A percentile compares a stretch with the other conserved stretches of the same genome.
Conservation (phyloP, 2,329 filamentous ascomycete species). For the Pyrenochaeta sp. region DNA sequence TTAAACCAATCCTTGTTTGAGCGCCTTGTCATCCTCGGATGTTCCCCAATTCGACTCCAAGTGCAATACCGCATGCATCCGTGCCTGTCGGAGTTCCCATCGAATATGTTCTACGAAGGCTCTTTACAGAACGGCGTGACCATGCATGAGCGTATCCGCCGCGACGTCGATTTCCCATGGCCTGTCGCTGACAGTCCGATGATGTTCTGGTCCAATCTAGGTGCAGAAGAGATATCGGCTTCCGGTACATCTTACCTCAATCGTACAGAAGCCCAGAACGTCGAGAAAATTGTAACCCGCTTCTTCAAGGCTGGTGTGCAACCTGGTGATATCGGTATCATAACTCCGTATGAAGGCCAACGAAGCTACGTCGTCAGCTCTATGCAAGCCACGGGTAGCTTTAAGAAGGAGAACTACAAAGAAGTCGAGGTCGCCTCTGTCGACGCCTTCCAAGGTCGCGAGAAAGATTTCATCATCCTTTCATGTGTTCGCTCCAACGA, state of each 20-base stretch:
- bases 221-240: conserved; percentile 96
- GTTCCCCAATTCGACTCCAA: conserved; percentile 89
- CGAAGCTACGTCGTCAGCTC: conserved; percentile 98
- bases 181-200: conserved; percentile 92
- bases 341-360: conserved; percentile 98
- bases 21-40: conserved; percentile 89
- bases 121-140: conserved; percentile 96
- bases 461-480: conserved; percentile 98
- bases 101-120: conserved; percentile 99
- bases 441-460: conserved; percentile 97
- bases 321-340: conserved; percentile 92
- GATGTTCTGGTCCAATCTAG: conserved; percentile 99
- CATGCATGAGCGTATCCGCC: conserved; percentile 83
- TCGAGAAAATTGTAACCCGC: conserved; percentile 97
- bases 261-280: conserved; percentile 93
- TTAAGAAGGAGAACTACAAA: conserved; percentile 98
- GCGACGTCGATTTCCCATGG: conserved; percentile 98
- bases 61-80: conserved; percentile 99
- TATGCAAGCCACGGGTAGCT: conserved; percentile 98
- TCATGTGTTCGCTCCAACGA: conserved; percentile 99
- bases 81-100: conserved; percentile 94
- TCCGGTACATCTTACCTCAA: conserved; percentile 98
- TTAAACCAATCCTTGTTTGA: conserved; percentile 99
- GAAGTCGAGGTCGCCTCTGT: conserved; percentile 98
- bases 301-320: conserved; percentile 99